Evolutionary conservation across 306 rosid species (phyloP), one percentile per base, ranked within the genome.

Genomic region (Argentina anserina): DNA sequence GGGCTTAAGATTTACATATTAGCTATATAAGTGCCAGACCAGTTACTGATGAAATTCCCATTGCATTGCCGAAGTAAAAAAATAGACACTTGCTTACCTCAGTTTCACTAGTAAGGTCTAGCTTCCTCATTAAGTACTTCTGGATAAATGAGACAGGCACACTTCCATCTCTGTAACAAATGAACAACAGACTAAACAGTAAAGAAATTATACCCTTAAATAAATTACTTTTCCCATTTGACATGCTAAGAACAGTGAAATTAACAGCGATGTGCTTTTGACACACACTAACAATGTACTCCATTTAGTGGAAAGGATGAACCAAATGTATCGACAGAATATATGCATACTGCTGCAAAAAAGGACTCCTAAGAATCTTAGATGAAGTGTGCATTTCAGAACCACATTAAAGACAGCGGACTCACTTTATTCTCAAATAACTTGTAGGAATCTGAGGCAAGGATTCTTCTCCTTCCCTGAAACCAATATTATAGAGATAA

Each of bases 371-470:
- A 2, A 52, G 18, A 59, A 49, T 47, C 31, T 28, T 9, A 55
- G 49, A 55, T 25, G 26, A 39, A 5, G 25, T 43, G 11, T 25
- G 3, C 56, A 52, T 10, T 28, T 56, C 40, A 59, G 18, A 66
- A 9, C 26, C 9, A 43, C 40, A 23, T 20, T 6, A 46, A 53
- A 58, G 29, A 58, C 21, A 46, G 46, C 34, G 71, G 49, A 82
- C 90, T 89, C 77, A 93, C 98, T 80, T 88, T 71, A 93, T 84
- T 77, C 90, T 86, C 31, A 87, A 78, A 83, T 83, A 87, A 50
- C 75, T 81, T 33, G 91, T 67, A 36, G 77, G 73, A 78, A 93
- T 76, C 78, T 88, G 96, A 0, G 98, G 88, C 82, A 90, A 78
- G 3, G 86, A 76, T 73, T 81, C 78, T 67, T 75, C 78, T 80